phyloP scores from a whole-genome alignment of 2,329 filamentous ascomycete species.

The Trichoderma pleuroti region DNA sequence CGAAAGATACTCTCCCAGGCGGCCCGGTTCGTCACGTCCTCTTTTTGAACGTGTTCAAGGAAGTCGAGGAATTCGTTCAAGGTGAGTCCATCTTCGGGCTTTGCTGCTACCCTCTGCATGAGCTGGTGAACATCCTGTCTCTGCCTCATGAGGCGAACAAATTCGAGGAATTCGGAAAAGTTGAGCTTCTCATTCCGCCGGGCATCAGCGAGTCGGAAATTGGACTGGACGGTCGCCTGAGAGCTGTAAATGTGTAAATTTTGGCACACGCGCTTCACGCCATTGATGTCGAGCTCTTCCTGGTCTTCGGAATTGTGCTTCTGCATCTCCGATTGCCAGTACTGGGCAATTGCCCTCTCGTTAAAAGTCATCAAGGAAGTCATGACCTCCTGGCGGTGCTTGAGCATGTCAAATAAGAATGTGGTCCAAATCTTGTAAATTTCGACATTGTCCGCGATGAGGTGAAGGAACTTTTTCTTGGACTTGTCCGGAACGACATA shows the following conservation, averaged over 20 bases:
- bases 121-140: constrained; percentile 76
- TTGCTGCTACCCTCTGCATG: constrained; percentile 59
- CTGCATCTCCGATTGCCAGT: constrained; percentile 83
- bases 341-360: constrained; percentile 74
- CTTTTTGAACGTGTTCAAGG: constrained; percentile 67
- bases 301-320: constrained; percentile 58
- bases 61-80: constrained; percentile 73
- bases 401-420: constrained; percentile 78
- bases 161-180: constrained; percentile 77
- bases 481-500: constrained; percentile 76
- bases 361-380: constrained; percentile 82
- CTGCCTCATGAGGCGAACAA: constrained; percentile 78
- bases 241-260: constrained; percentile 91
- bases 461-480: constrained; percentile 82
- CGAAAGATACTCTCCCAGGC: constrained; percentile 72
- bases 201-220: constrained; percentile 71
- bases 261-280: constrained; percentile 79
- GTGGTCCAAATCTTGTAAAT: constrained; percentile 76
- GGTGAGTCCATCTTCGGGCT: constrained; percentile 63
- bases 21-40: constrained; percentile 64
- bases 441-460: constrained; percentile 72
- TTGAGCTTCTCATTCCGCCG: constrained; percentile 63
- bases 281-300: constrained; percentile 71
- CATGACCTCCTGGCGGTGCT: constrained; percentile 86
- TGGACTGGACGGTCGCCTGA: constrained; percentile 65